Percentiles rank a stretch among this genome's conserved stretches.
phyloP scores from a whole-genome alignment of 345 rosid genomes.

The Durio zibethinus region DNA sequence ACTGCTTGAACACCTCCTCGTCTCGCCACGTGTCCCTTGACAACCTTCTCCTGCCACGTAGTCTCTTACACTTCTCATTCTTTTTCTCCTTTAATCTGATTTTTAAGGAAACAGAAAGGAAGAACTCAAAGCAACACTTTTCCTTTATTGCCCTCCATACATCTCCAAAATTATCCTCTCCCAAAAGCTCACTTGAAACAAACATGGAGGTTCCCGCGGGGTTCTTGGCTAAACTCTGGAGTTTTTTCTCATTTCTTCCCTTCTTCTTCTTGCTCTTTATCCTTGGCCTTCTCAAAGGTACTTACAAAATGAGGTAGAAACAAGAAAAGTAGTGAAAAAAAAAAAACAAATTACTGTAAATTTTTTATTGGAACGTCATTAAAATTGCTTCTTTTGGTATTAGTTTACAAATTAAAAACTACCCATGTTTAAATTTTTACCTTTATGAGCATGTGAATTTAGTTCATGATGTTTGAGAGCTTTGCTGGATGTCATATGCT shows the following conservation, averaged over 20 bases:
- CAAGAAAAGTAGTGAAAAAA: not conserved
- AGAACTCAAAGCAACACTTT: too few relatives aligned
- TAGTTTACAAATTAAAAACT: not conserved
- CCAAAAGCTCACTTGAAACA: not conserved
- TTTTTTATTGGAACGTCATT: not conserved
- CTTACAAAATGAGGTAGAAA: not conserved
- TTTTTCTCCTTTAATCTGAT: not conserved
- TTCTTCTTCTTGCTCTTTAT: conserved; percentile 56
- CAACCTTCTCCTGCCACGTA: not conserved
- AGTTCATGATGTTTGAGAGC: not conserved
- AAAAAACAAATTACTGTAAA: not conserved
- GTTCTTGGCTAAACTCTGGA: conserved; percentile 55
- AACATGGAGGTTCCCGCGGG: conserved; percentile 64
- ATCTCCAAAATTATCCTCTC: not conserved
- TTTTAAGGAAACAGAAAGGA: not conserved
- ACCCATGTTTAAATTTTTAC: not conserved
- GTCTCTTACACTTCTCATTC: not conserved
- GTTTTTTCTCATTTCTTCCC: conserved; percentile 60
- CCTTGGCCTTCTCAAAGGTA: conserved; percentile 64
- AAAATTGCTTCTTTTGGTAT: not conserved
- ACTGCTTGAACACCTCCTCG: not conserved
- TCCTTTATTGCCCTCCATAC: not conserved
- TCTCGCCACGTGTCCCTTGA: not conserved
- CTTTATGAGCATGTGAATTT: not conserved
- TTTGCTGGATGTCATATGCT: not conserved